A percentile compares a stretch with the other conserved stretches of the same genome.
Conservation (phyloP, 345 rosid species). For the Hibiscus mutabilis region DNA sequence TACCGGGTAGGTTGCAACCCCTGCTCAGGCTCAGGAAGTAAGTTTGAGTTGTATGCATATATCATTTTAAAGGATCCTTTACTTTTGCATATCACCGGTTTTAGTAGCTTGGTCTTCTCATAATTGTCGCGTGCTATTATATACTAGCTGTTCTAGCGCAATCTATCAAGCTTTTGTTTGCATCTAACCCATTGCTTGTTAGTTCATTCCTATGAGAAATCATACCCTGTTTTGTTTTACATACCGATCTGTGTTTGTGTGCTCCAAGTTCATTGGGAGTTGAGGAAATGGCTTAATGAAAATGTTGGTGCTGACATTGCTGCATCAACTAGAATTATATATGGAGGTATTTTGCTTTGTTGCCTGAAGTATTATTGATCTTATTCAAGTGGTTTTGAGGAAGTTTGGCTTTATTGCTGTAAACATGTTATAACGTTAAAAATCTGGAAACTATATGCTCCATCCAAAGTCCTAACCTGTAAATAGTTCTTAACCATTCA, state of each 20-base stretch:
- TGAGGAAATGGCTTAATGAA: background rate
- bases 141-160: background rate
- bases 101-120: background rate
- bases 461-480: background rate
- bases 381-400: background rate
- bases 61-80: background rate
- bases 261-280: background rate
- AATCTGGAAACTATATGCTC: background rate
- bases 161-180: background rate
- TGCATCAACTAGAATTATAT: background rate
- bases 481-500: background rate
- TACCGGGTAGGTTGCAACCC: background rate
- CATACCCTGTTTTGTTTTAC: no score
- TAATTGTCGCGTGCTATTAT: background rate
- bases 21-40: constrained; percentile 44
- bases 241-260: background rate
- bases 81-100: no score
- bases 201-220: background rate
- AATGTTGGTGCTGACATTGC: background rate
- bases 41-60: background rate
- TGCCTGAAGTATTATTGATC: background rate
- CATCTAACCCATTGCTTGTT: background rate
- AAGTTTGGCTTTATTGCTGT: background rate
- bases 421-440: background rate
- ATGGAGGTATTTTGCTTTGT: background rate